Conservation (phyloP, 192 early-diverging fungal species). For the Linnemannia hyalina region DNA sequence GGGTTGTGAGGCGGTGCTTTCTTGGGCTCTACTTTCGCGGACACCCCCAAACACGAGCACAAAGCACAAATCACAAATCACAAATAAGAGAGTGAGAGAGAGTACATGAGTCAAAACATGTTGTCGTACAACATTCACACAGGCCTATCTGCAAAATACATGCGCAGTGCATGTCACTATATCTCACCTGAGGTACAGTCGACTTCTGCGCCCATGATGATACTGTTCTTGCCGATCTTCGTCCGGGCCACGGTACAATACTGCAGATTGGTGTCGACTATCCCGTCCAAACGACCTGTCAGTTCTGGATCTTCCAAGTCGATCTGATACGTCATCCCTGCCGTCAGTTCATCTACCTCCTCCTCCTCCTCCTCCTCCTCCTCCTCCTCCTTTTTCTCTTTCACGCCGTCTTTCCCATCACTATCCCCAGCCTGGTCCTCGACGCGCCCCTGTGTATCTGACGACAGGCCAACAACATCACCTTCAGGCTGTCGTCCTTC, state of each 20-base stretch:
- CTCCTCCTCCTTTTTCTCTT: background rate
- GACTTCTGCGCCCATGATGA: constrained; percentile 94
- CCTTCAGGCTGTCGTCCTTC: no score
- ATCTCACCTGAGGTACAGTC: constrained; percentile 80
- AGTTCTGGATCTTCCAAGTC: constrained; percentile 60
- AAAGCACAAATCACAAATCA: background rate
- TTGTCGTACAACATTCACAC: background rate
- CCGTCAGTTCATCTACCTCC: background rate
- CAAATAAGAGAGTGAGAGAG: background rate
- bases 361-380: background rate
- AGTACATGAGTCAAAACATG: background rate
- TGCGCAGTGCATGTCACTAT: background rate
- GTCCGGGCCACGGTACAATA: constrained; percentile 92
- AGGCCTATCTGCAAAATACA: background rate
- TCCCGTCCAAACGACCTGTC: constrained; percentile 49
- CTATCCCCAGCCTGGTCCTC: background rate
- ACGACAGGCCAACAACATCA: background rate
- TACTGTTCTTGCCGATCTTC: constrained; percentile 70
- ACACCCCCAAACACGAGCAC: no score
- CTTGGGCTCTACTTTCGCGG: constrained; percentile 55
- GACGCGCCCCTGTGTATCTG: background rate
- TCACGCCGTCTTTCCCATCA: background rate
- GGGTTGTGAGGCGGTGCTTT: constrained; percentile 61
- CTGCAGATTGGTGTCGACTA: constrained; percentile 88
- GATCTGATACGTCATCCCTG: constrained; percentile 16